Evolutionary conservation across 2,329 filamentous ascomycete genomes (phyloP).

Genomic region (Neonectria magnoliae): DNA sequence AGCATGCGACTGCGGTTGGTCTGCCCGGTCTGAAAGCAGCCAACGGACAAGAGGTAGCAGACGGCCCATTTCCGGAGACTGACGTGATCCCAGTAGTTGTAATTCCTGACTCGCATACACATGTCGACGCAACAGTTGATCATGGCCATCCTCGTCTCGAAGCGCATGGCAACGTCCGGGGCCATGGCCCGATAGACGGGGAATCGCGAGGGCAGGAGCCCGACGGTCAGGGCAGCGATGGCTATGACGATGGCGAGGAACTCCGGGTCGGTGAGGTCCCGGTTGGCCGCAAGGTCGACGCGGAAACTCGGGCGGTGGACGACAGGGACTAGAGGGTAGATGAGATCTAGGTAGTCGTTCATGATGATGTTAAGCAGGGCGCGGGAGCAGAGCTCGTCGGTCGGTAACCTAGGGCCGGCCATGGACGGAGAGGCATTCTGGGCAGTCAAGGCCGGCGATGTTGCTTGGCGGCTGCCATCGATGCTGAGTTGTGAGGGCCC

Average conservation of each 20-base stretch:
- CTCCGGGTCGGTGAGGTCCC: slow-evolving; percentile 37
- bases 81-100: slow-evolving; percentile 41
- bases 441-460: slow-evolving; percentile 7
- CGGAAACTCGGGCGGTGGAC: slow-evolving; percentile 41
- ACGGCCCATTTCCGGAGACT: slow-evolving; percentile 49
- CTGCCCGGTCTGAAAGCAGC: slow-evolving; percentile 48
- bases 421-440: slow-evolving; percentile 11
- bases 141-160: slow-evolving; percentile 38
- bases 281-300: slow-evolving; percentile 31
- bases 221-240: slow-evolving; percentile 38
- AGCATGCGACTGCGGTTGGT: slow-evolving; percentile 49
- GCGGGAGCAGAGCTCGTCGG: slow-evolving; percentile 42
- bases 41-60: slow-evolving; percentile 46
- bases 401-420: slow-evolving; percentile 21
- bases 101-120: slow-evolving; percentile 35
- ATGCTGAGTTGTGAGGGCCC: slow-evolving; percentile 7
- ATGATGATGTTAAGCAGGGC: slow-evolving; percentile 35
- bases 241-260: slow-evolving; percentile 41
- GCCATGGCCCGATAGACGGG: slow-evolving; percentile 36
- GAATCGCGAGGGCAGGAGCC: slow-evolving; percentile 41
- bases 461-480: neutral
- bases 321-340: slow-evolving; percentile 41
- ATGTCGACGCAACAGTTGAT: slow-evolving; percentile 41
- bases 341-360: slow-evolving; percentile 39
- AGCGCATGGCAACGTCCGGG: slow-evolving; percentile 32